Base-by-base conservation (phyloP, 768 basidiomycete species). In the Rhizopogon sp. region DNA sequence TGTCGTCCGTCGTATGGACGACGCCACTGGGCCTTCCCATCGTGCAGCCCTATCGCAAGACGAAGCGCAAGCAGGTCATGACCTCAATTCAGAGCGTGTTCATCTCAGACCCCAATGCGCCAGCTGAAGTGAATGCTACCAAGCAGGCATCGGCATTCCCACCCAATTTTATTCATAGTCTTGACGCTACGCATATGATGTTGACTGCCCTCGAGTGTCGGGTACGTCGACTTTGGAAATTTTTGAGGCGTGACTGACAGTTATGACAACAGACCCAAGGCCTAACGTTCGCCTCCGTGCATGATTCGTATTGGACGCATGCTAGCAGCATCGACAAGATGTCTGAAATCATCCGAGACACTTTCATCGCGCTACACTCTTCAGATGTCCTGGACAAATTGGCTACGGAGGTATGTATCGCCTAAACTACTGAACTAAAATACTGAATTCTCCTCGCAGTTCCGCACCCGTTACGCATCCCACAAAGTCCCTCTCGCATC, bases 291-390 rank as follows among this genome's bases (percentile, higher is more conserved):
- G 95, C 96, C 1, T 90, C 93, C 1, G 97, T 99, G 10, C 97
- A 99, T 66, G 97, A 99, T 66, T 98, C 97, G 1, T 99, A 98
- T 72, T 99, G 97, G 97, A 98, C 96, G 3, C 97, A 99, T 66
- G 88, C 97, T 0, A 81, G 74, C 43, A 81, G 79, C 60, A 87
- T 98, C 52, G 91, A 97, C 70, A 73, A 83, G 50, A 96, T 98
- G 93, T 90, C 92, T 0, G 77, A 76, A 45, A 78, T 90, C 62
- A 96, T 98, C 63, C 88, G 96, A 29, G 89, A 95, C 43, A 93
- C 91, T 1, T 99, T 99, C 70, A 89, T 98, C 55, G 84, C 88
- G 0, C 78, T 98, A 14, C 96, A 99, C 70, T 88, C 88, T 16
- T 88, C 90, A 7, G 87, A 95, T 66, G 83, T 98, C 7, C 80